Evolutionary conservation across 176 grass and related monocot genomes (phyloP).

Genomic region (Tillandsia leiboldiana): DNA sequence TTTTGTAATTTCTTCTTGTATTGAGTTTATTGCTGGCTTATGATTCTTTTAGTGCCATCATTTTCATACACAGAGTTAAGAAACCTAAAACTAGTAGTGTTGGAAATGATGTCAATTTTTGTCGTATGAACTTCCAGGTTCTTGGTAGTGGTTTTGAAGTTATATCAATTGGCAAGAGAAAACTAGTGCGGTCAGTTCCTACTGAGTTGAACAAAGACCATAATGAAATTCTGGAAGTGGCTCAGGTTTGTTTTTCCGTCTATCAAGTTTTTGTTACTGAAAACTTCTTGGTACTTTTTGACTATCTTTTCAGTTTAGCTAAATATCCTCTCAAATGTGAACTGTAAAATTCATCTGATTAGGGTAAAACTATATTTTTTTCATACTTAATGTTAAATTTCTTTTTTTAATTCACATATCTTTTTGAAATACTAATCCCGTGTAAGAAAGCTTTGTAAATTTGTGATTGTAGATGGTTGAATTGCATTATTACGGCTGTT

Average conservation of each 20-base stretch:
- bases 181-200: constrained; percentile 81
- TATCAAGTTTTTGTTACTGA: background rate
- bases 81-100: too few relatives aligned
- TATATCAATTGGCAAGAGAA: constrained; percentile 78
- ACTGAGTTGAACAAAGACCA: constrained; percentile 96
- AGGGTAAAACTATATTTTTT: too few relatives aligned
- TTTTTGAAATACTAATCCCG: too few relatives aligned
- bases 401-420: too few relatives aligned
- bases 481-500: too few relatives aligned
- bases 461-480: too few relatives aligned
- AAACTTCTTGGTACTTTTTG: background rate
- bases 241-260: constrained; percentile 56
- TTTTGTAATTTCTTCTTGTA: background rate
- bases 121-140: constrained; percentile 43
- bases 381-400: too few relatives aligned
- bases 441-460: too few relatives aligned
- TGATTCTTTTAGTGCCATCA: background rate
- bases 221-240: constrained; percentile 92
- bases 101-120: background rate
- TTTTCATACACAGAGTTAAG: background rate
- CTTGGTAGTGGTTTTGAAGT: constrained; percentile 98
- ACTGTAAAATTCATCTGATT: too few relatives aligned
- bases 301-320: too few relatives aligned
- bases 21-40: background rate
- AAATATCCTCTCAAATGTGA: too few relatives aligned